Base-by-base conservation (phyloP, 176 grass and related monocot genomes). In the Carex parvula region DNA sequence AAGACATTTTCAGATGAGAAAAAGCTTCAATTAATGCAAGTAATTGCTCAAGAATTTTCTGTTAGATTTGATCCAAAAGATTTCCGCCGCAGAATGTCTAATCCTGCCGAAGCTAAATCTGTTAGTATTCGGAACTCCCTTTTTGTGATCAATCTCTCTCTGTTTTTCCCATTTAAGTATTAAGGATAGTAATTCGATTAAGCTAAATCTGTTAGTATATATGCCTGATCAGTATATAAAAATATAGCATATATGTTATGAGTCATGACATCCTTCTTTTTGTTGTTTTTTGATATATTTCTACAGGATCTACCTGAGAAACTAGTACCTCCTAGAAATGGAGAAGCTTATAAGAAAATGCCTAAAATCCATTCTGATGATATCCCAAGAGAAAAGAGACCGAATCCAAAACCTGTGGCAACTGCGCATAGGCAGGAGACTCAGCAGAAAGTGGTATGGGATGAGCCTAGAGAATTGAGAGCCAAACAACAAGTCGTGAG, bases 1-100 rank as follows among this genome's bases (percentile, higher is more conserved):
- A 92, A 93, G 72, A 89, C 93, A 81, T 95, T 95, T 88, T 85
- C 96, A 75, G 80, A 88, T 33, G 91, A 99, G 84, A 88, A 95
- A 87, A 99, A 95, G 83, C 61, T 94, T 37, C 86, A 85, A 87
- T 79, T 90, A 78, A 90, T 99, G 85, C 86, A 95, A 89, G 79
- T 20, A 41, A 89, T 95, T 80, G 89, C 91, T 88, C 81, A 95
- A 84, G 96, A 95, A 78, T 94, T 92, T 52, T 80, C 89, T 20
- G 33, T 95, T 54, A 80, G 74, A 44, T 90, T 93, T 90, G 88
- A 94, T 80, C 50, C 81, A 81, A 88, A 89, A 70, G 78, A 84
- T 79, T 14, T 92, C 21, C 66, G 85, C 78, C 70, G 14, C 44
- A 88, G 87, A 73, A 84, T 87, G 81, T 87, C 86, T 84, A 87